Base-by-base conservation (phyloP, 805 yeast genomes). In the Nakazawaea populi region DNA sequence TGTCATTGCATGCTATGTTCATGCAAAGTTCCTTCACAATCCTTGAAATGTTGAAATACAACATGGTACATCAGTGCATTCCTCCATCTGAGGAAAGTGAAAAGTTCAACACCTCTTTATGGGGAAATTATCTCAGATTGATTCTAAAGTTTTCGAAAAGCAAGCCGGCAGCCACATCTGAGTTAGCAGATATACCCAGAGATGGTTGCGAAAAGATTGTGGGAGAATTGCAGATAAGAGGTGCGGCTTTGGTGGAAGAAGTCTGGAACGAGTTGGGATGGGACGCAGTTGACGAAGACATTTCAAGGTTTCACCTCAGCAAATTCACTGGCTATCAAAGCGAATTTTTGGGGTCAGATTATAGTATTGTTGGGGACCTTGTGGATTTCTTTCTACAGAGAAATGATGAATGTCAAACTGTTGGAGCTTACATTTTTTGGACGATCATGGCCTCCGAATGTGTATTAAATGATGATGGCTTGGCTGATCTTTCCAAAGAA, bases 181-280 rank as follows among this genome's bases (percentile, higher is more conserved):
- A 83, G 55, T 70, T 88, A 51, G 77, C 89, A 2, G 84, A 80
- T 41, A 81, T 87, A 49, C 89, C 95, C 41, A 76, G 85, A 62
- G 80, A 80, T 55, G 90, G 90, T 1, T 80, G 90, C 54, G 72
- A 69, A 66, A 72, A 72, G 48, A 78, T 88, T 42, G 75, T 88
- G 0, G 83, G 82, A 9, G 82, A 79, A 58, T 67, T 87, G 55
- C 75, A 95, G 55, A 73, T 74, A 10, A 70, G 85, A 54, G 75
- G 84, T 42, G 80, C 89, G 0, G 56, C 55, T 11, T 64, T 87
- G 42, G 57, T 89, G 10, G 71, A 74, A 51, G 76, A 73, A 48
- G 74, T 80, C n/a, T 89, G 97, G 97, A 83, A 83, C 54, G 69
- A 76, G 10, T 71, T 89, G 47, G 94, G 89, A 18, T 76, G 83